Evolutionary conservation across 75 land plant genomes (phyloP), one percentile per base, ranked within the genome.

Genomic region (Selaginella moellendorffii): DNA sequence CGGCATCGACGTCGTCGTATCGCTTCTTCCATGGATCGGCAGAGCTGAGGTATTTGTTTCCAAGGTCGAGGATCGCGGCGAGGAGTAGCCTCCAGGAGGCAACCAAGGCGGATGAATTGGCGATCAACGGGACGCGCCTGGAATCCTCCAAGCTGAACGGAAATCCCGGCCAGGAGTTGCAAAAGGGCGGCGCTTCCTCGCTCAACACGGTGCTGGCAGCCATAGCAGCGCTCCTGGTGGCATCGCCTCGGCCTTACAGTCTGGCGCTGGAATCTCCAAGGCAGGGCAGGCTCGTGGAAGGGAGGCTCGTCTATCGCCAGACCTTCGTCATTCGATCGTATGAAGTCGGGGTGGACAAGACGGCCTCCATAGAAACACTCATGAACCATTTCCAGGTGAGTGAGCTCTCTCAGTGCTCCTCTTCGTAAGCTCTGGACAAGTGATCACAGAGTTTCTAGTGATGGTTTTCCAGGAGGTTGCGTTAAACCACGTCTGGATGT

Each of bases 401-500:
- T 36, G 5, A 5, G 46, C 46, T 36, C 10, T 14, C 46, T 56
- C 60, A 20, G 5, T 56, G 20, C 9, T 56, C 60, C 8, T 56
- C 9, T 56, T 56, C n/a, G 20, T 24, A n/a, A n/a, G n/a, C n/a
- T n/a, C n/a, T n/a, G n/a, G n/a, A n/a, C n/a, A n/a, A n/a, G n/a
- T n/a, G n/a, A n/a, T 56, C n/a, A 56, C 46, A 36, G 10, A 36
- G 5, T 56, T 56, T 18, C 8, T 24, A 20, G 5, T 2, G 5
- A 18, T 19, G 8, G 5, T 2, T 56, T 2, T 56, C 2, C 54
- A 70, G 88, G 96, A 89, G 63, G 85, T 83, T 0, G 84, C 96
- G 0, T 79, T 89, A 61, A 89, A 85, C 52, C 96, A 89, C 76
- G 83, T 81, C 24, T 81, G 72, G 74, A 54, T 52, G 71, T 81